These are phyloP conservation scores for Chrysanthemum seticuspe DNA, from an alignment of 129 eudicot genomes.

Conservation along the genomic window DNA sequence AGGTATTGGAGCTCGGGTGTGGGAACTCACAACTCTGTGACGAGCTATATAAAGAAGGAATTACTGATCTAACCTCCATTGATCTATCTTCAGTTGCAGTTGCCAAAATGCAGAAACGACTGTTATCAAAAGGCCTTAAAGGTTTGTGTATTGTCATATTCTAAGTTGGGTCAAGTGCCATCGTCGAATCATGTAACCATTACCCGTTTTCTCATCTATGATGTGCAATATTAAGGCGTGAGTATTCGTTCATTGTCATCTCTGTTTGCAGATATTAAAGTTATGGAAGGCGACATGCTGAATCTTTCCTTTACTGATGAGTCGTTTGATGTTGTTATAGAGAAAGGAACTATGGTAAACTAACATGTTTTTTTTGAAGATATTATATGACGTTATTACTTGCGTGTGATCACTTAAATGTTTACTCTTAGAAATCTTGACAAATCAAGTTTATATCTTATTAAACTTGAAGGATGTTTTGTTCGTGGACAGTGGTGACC, in stretches of 20 bases:
- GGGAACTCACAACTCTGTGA: slow-evolving; percentile 92
- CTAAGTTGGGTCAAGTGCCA: not conserved
- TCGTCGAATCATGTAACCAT: too few species aligned
- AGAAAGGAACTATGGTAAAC: slow-evolving; percentile 95
- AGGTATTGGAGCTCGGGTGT: slow-evolving; percentile 96
- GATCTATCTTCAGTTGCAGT: slow-evolving; percentile 90
- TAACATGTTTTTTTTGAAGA: not conserved
- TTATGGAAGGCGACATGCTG: slow-evolving; percentile 84
- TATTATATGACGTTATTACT: slow-evolving; percentile 7
- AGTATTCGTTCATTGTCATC: slow-evolving; percentile 3
- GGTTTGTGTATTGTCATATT: slow-evolving; percentile 42
- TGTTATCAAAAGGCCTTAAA: slow-evolving; percentile 59
- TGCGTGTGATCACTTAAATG: not conserved
- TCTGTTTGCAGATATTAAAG: slow-evolving; percentile 64
- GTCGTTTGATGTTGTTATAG: slow-evolving; percentile 86
- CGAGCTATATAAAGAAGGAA: slow-evolving; percentile 78
- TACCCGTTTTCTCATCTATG: too few species aligned
- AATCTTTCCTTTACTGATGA: slow-evolving; percentile 78
- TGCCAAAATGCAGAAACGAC: slow-evolving; percentile 59
- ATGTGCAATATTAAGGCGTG: not conserved
- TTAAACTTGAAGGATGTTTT: slow-evolving; percentile 88
- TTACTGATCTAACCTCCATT: slow-evolving; percentile 69
- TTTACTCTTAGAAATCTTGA: slow-evolving; percentile 24
- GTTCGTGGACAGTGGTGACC: slow-evolving; percentile 99
- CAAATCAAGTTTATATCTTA: slow-evolving; percentile 29